Base-by-base conservation (phyloP, 2,329 filamentous ascomycete genomes). In the Tolypocladium ovalisporum region DNA sequence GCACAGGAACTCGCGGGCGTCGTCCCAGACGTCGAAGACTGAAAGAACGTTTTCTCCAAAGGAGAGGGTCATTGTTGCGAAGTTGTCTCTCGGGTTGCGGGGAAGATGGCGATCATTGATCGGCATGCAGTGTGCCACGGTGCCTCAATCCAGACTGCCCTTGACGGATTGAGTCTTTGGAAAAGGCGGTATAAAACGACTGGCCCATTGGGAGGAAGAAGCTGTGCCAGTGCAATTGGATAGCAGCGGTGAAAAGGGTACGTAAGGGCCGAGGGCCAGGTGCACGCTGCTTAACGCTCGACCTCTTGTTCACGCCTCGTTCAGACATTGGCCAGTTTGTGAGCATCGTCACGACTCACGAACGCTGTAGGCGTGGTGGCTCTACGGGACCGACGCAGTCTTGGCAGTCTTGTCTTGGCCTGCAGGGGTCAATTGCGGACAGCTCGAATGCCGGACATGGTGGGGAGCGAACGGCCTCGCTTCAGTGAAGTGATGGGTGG, bases 11-110 rank as follows among this genome's bases (percentile, higher is more conserved):
- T 67, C 64, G 36, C 61, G 61, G 51, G 63, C 62, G 9, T 70
- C 66, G 39, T 67, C 62, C 52, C 63, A 58, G 12, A 71, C 66
- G 55, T 74, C 67, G 57, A 75, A 75, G 15, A 65, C 61, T 22
- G 59, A 61, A 34, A 72, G 64, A 34, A 69, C 54, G 53, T 64
- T 58, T 32, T 66, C 60, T 22, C 66, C 60, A 27, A 54, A 52
- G 13, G 29, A 54, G 12, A 17, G 24, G 39, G 29, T 17, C 59
- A 58, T 58, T 29, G 34, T n/a, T 42, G 54, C 4, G 7, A 12
- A 9, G 9, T 19, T 53, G 22, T 32, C 2, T 22, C 22, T 24
- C 22, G 39, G 29, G 27, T 12, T 35, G 44, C 51, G 36, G 54
- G 3, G 4, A n/a, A 7, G 29, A 34, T 22, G 27, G 5, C 4